phyloP scores from a whole-genome alignment of 2,329 filamentous ascomycete species.

The Aspergillus proliferans region DNA sequence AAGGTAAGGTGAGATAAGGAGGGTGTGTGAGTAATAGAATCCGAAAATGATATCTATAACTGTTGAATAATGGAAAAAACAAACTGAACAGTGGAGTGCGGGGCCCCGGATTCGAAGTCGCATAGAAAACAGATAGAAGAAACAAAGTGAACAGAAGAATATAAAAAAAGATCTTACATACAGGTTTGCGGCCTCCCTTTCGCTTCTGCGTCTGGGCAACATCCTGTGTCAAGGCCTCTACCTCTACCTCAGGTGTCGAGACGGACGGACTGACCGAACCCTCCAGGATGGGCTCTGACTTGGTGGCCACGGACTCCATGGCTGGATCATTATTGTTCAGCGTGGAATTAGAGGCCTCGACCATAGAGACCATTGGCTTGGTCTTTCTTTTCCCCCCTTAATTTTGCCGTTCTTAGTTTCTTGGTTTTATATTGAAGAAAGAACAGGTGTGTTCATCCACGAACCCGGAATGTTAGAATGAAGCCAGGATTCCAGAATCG shows the following conservation, averaged over 20 bases:
- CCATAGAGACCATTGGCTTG: conserved; percentile 40
- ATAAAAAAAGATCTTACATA: conserved; percentile 46
- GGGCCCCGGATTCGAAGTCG: conserved; percentile 22
- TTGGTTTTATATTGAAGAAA: neutral
- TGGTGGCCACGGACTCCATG: conserved; percentile 37
- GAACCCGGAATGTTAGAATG: conserved; percentile 1
- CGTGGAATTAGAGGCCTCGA: conserved; percentile 33
- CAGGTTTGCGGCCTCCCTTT: conserved; percentile 95
- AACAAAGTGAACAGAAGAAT: neutral
- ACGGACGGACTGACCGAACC: conserved; percentile 40
- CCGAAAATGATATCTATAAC: neutral
- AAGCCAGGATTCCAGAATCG: too few relatives aligned
- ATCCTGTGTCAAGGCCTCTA: conserved; percentile 35
- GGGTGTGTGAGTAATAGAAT: conserved; percentile 1
- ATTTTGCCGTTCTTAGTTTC: neutral
- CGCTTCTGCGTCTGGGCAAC: conserved; percentile 66
- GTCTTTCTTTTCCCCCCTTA: neutral
- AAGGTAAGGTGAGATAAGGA: conserved; percentile 1
- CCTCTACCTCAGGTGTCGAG: conserved; percentile 43
- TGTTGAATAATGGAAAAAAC: conserved; percentile 1
- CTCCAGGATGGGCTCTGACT: conserved; percentile 37
- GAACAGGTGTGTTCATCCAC: neutral
- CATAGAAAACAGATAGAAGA: conserved; percentile 4
- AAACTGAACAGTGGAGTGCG: conserved; percentile 16
- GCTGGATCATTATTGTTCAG: conserved; percentile 30